Percentiles rank a stretch among this genome's conserved stretches.
Conservation (phyloP, 2,329 filamentous ascomycete genomes). For the Penicillium sp. region DNA sequence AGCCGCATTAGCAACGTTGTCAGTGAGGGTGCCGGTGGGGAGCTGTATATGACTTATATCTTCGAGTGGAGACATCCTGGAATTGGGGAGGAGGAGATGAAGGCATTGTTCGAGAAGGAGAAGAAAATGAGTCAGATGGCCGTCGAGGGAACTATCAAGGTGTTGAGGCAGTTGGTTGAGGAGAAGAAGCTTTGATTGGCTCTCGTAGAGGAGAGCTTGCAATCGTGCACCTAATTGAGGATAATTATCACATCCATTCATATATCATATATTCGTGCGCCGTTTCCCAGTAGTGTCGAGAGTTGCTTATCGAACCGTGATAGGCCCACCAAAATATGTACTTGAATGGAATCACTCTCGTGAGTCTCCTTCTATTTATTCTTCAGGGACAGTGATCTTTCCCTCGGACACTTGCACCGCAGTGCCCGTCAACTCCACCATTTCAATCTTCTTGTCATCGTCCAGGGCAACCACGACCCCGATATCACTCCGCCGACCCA, state of each 20-base stretch:
- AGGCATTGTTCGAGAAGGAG: slow-evolving; percentile 15
- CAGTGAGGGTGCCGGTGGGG: slow-evolving; percentile 31
- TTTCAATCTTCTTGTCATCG: slow-evolving; percentile 28
- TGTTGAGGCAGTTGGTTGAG: slow-evolving; percentile 16
- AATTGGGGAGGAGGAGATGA: slow-evolving; percentile 16
- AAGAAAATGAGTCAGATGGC: slow-evolving; percentile 20
- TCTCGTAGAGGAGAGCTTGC: not conserved
- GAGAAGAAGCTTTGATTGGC: slow-evolving; percentile 16
- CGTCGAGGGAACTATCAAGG: slow-evolving; percentile 23
- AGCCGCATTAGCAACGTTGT: slow-evolving; percentile 29
- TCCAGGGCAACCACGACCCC: slow-evolving; percentile 29
- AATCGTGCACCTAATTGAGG: too few species aligned
- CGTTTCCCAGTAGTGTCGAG: too few species aligned
- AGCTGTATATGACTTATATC: slow-evolving; percentile 42
- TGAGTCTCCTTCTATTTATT: not conserved
- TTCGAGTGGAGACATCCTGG: slow-evolving; percentile 42
- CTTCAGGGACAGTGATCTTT: slow-evolving; percentile 26
- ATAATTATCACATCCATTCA: too few species aligned
- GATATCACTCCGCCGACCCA: slow-evolving; percentile 54
- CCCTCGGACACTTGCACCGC: slow-evolving; percentile 38
- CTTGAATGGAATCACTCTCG: too few species aligned
- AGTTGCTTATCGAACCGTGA: too few species aligned
- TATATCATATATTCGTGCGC: too few species aligned
- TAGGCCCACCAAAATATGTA: too few species aligned
- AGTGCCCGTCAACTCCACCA: slow-evolving; percentile 35